These are phyloP conservation scores for Euphorbia pulcherrima DNA, from an alignment of 345 rosid genomes.

Conservation along the genomic window DNA sequence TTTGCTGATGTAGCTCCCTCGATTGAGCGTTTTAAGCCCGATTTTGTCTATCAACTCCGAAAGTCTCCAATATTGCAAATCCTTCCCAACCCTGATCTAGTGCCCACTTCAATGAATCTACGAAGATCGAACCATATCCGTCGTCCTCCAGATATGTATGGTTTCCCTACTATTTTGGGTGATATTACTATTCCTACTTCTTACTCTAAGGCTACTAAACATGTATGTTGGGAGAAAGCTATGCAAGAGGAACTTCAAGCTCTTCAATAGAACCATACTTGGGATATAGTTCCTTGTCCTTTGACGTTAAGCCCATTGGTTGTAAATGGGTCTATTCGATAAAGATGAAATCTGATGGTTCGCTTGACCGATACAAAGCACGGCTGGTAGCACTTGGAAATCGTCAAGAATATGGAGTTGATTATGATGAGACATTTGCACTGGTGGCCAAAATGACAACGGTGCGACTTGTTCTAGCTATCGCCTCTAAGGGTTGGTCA, in stretches of 20 bases:
- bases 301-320: background rate
- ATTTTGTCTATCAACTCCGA: background rate
- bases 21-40: background rate
- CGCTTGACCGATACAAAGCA: constrained; percentile 4
- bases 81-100: background rate
- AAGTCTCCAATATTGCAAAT: background rate
- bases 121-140: background rate
- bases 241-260: background rate
- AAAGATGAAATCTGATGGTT: background rate
- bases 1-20: background rate
- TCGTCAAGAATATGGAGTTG: constrained; percentile 1
- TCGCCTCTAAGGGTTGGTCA: background rate
- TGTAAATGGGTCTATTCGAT: background rate
- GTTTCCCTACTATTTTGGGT: background rate
- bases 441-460: background rate
- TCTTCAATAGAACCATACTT: background rate
- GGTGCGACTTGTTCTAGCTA: constrained; percentile 1
- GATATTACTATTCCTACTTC: background rate
- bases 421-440: background rate
- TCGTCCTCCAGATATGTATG: constrained; percentile 5
- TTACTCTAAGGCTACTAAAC: background rate
- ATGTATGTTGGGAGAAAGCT: background rate
- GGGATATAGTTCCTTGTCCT: background rate
- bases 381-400: background rate
- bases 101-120: background rate